Conservation (phyloP, 169 alveolate species). For the Hammondia hammondi region DNA sequence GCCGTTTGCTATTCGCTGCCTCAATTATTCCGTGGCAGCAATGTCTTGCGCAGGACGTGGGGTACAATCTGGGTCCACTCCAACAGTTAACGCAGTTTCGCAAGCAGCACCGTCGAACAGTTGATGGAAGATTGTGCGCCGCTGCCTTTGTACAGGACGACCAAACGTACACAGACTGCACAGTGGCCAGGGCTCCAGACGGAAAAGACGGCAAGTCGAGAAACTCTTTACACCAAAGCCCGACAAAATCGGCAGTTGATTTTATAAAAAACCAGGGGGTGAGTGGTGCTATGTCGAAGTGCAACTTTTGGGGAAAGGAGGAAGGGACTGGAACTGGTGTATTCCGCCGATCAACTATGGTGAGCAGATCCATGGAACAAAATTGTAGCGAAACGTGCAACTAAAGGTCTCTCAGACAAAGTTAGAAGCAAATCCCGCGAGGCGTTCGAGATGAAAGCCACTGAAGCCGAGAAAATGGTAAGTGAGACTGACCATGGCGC, state of each 20-base stretch:
- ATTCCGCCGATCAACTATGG: conserved; percentile 48
- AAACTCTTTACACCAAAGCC: neutral
- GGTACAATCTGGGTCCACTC: conserved; percentile 63
- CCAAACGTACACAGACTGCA: conserved; percentile 91
- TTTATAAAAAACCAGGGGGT: conserved; percentile 70
- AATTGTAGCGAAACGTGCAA: neutral
- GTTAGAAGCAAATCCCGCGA: conserved; percentile 59
- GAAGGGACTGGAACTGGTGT: conserved; percentile 82
- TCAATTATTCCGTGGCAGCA: neutral
- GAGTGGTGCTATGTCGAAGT: conserved; percentile 93
- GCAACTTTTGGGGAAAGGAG: conserved; percentile 87
- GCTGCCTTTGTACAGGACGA: conserved; percentile 93
- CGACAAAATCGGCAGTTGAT: neutral
- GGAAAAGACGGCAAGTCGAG: conserved; percentile 83
- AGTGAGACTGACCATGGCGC: neutral
- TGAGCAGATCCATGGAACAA: neutral
- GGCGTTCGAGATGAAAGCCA: conserved; percentile 69
- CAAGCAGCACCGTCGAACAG: conserved; percentile 87
- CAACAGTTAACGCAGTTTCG: conserved; percentile 87
- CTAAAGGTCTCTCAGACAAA: conserved; percentile 29
- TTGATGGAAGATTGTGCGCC: conserved; percentile 91
- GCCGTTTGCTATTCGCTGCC: neutral
- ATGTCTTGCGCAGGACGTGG: neutral
- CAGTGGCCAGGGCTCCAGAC: conserved; percentile 90
- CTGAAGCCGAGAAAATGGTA: conserved; percentile 68